Percentiles rank a stretch among this genome's conserved stretches.
Conservation (phyloP, 305 asterid species). For the Fraxinus paxiana region DNA sequence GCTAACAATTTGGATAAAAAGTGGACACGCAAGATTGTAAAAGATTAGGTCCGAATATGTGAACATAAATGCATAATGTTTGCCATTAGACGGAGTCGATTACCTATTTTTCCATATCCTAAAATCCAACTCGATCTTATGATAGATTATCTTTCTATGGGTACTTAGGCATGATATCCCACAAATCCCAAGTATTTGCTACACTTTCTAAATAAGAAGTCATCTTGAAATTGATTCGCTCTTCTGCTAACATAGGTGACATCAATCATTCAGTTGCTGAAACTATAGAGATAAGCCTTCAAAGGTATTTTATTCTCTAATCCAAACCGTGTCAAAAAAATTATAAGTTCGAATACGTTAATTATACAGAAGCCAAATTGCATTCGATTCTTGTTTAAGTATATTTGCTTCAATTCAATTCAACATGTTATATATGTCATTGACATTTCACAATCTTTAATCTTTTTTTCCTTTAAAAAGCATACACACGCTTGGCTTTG, state of each 20-base stretch:
- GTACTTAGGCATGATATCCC: neutral
- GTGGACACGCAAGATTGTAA: neutral
- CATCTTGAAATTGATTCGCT: neutral
- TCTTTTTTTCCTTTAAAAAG: neutral
- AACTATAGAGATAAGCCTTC: too few relatives aligned
- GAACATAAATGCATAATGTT: conserved; percentile 19
- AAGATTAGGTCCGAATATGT: neutral
- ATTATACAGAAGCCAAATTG: too few relatives aligned
- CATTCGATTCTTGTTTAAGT: neutral
- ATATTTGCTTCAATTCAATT: neutral
- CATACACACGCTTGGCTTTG: neutral
- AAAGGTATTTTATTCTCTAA: neutral
- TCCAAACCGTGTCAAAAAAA: neutral
- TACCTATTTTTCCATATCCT: neutral
- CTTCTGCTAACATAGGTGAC: neutral
- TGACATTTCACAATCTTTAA: neutral
- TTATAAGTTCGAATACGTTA: neutral
- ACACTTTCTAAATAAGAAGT: neutral
- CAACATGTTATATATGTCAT: neutral
- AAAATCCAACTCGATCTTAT: neutral
- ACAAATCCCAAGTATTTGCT: neutral
- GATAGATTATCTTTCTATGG: neutral
- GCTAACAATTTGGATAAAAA: neutral
- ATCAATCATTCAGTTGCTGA: neutral
- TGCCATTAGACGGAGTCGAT: neutral